Conservation (phyloP, 768 basidiomycete species). For the Tephrocybe sp. region DNA sequence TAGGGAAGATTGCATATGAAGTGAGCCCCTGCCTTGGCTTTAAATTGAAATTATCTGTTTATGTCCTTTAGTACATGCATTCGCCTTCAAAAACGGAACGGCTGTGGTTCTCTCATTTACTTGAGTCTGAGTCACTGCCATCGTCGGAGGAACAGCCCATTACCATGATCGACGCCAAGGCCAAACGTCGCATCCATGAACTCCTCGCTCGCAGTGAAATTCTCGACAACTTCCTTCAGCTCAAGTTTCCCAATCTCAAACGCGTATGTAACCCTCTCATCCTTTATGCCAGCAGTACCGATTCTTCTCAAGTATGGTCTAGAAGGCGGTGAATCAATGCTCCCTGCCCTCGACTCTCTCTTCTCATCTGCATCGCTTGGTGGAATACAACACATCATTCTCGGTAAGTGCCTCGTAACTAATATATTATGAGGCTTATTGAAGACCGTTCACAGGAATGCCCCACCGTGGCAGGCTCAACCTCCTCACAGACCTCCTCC, state of each 20-base stretch:
- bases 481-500: slow-evolving; percentile 75
- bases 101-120: slow-evolving; percentile 84
- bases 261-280: slow-evolving; percentile 36
- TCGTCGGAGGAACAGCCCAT: slow-evolving; percentile 32
- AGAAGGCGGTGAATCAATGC: slow-evolving; percentile 93
- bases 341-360: slow-evolving; percentile 80
- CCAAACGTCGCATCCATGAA: slow-evolving; percentile 60
- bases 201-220: slow-evolving; percentile 77
- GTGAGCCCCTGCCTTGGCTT: slow-evolving; percentile 22
- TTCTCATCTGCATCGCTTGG: slow-evolving; percentile 67
- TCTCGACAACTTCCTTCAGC: slow-evolving; percentile 82
- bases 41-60: background rate
- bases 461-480: slow-evolving; percentile 89
- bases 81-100: slow-evolving; percentile 83
- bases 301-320: slow-evolving; percentile 63
- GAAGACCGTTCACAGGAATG: slow-evolving; percentile 50
- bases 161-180: slow-evolving; percentile 26
- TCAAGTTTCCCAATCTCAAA: slow-evolving; percentile 88
- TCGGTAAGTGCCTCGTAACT: slow-evolving; percentile 32
- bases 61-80: slow-evolving; percentile 65
- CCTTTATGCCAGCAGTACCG: background rate
- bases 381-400: slow-evolving; percentile 68
- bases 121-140: slow-evolving; percentile 62
- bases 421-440: background rate
- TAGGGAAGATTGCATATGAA: slow-evolving; percentile 87